Percentiles rank a stretch among this genome's conserved stretches.
phyloP scores from a whole-genome alignment of 2,329 filamentous ascomycete genomes.

The Scytalidium lignicola region DNA sequence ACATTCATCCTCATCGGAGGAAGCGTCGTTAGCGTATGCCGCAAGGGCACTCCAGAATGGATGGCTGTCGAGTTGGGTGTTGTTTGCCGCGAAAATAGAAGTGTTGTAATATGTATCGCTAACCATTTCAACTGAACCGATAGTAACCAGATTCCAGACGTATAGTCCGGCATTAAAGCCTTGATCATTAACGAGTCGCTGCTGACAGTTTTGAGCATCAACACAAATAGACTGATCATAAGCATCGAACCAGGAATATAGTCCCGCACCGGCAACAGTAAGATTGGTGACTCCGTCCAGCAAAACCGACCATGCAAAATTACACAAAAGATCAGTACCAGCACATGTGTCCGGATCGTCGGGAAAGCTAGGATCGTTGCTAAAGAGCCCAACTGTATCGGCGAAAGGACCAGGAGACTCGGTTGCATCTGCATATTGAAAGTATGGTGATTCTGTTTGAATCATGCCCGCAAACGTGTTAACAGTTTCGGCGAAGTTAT shows the following conservation, averaged over 20 bases:
- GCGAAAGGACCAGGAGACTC: conserved; percentile 4
- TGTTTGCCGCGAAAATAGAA: too few species aligned
- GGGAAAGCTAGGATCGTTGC: conserved; percentile 1
- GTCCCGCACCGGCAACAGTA: conserved; percentile 20
- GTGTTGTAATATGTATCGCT: too few species aligned
- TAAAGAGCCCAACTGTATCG: background rate
- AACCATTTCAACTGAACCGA: too few species aligned
- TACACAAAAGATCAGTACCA: background rate
- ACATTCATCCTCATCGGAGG: too few species aligned
- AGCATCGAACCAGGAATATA: conserved; percentile 23
- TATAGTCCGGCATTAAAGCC: too few species aligned
- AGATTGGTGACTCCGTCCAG: conserved; percentile 15
- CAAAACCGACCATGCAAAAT: conserved; percentile 16
- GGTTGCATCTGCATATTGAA: conserved; percentile 30
- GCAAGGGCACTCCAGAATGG: too few species aligned
- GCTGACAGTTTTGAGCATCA: conserved; percentile 21
- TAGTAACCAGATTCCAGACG: too few species aligned
- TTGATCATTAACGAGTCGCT: too few species aligned
- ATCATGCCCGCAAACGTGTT: conserved; percentile 38
- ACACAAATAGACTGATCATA: conserved; percentile 19
- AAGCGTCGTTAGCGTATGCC: too few species aligned
- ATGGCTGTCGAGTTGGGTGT: too few species aligned
- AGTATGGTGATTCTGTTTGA: conserved; percentile 44
- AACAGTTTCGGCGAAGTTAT: conserved; percentile 35
- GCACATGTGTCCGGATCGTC: conserved; percentile 2